These are phyloP conservation scores for Plasmodium knowlesi DNA, from an alignment of 169 alveolate genomes.

Conservation along the genomic window DNA sequence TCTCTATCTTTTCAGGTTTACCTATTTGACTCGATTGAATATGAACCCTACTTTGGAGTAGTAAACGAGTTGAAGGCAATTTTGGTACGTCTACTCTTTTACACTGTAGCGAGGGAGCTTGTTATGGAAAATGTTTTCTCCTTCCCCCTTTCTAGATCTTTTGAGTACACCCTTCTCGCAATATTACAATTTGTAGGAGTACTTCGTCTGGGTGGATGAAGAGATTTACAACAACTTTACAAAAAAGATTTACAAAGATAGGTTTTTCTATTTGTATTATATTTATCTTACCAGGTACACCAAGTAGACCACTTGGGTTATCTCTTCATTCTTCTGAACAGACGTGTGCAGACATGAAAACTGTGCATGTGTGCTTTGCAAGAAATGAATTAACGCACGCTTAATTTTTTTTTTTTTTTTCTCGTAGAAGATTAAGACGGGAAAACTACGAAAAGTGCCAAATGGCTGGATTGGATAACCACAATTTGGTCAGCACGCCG, in stretches of 20 bases:
- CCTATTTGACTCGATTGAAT: constrained; percentile 37
- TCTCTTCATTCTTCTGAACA: not conserved
- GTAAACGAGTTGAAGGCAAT: constrained; percentile 54
- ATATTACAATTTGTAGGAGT: constrained; percentile 17
- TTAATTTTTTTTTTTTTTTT: constrained; percentile 5
- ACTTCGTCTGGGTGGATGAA: constrained; percentile 69
- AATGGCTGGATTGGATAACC: constrained; percentile 59
- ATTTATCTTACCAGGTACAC: constrained; percentile 56
- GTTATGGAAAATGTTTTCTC: not conserved
- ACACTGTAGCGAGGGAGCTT: not conserved
- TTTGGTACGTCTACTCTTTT: constrained; percentile 23
- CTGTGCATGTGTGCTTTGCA: not conserved
- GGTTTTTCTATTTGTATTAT: constrained; percentile 51
- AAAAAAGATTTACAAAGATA: constrained; percentile 35
- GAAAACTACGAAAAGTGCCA: constrained; percentile 54
- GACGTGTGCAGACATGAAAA: not conserved
- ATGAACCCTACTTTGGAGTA: constrained; percentile 62
- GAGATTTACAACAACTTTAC: constrained; percentile 65
- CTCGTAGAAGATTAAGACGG: constrained; percentile 16
- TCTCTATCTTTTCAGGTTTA: constrained; percentile 36
- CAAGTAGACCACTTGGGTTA: not conserved
- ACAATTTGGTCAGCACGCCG: constrained; percentile 52
- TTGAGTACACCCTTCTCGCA: not conserved
- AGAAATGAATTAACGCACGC: not conserved
- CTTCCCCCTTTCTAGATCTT: not conserved